Evolutionary conservation across 176 grass and related monocot species (phyloP).

Genomic region (Musa troglodytarum): DNA sequence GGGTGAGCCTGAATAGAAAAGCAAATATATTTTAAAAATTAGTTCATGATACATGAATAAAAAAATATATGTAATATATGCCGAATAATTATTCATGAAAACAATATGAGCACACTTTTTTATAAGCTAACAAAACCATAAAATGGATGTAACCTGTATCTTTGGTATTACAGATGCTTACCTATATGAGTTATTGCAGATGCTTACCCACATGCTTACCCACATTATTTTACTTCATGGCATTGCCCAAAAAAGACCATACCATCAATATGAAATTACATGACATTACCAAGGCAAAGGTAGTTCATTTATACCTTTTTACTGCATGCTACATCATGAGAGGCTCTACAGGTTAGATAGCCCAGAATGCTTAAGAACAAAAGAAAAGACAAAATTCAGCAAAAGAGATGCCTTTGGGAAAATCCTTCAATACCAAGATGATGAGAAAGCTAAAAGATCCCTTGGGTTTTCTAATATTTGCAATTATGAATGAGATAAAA

Average conservation of each 20-base stretch:
- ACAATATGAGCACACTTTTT: too few relatives aligned
- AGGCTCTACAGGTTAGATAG: background rate
- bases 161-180: too few relatives aligned
- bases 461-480: too few relatives aligned
- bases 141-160: too few relatives aligned
- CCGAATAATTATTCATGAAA: too few relatives aligned
- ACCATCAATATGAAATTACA: background rate
- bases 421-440: background rate
- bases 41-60: background rate
- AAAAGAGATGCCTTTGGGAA: background rate
- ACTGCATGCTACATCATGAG: background rate
- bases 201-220: too few relatives aligned
- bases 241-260: background rate
- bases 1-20: conserved; percentile 53
- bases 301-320: background rate
- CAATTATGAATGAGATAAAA: too few relatives aligned
- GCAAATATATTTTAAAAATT: conserved; percentile 8
- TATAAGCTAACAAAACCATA: too few relatives aligned
- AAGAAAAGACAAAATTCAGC: background rate
- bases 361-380: background rate
- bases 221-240: background rate
- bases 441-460: too few relatives aligned
- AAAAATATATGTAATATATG: too few relatives aligned
- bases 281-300: background rate
- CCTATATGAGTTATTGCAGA: too few relatives aligned